phyloP scores from a whole-genome alignment of 257 asterid species.

The Penstemon eatonii region DNA sequence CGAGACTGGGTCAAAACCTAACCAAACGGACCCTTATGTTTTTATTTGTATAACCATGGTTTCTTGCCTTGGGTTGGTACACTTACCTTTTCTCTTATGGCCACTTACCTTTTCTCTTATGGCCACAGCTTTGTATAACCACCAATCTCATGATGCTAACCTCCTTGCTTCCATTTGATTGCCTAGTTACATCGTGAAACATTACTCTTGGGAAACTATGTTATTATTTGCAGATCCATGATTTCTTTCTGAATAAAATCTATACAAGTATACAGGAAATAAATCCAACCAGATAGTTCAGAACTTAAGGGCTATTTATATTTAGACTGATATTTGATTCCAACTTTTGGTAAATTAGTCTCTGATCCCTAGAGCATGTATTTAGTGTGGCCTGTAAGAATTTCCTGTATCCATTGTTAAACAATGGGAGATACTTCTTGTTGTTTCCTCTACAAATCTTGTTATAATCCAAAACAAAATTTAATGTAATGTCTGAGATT shows the following conservation, averaged over 20 bases:
- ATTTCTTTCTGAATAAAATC: not conserved
- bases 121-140: too few relatives aligned
- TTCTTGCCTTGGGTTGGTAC: too few relatives aligned
- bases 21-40: too few relatives aligned
- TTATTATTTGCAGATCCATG: not conserved
- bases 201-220: not conserved
- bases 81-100: too few relatives aligned
- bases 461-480: not conserved
- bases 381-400: not conserved
- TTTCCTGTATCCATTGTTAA: constrained; percentile 19
- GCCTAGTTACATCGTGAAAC: too few relatives aligned
- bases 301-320: constrained; percentile 9
- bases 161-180: too few relatives aligned
- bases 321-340: not conserved
- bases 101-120: too few relatives aligned
- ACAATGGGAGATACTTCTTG: not conserved
- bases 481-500: constrained; percentile 6
- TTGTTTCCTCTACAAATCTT: constrained; percentile 1
- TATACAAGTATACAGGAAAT: not conserved
- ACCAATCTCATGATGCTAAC: too few relatives aligned
- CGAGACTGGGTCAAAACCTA: too few relatives aligned
- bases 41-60: too few relatives aligned
- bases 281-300: not conserved
- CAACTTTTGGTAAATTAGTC: not conserved
- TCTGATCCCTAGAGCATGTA: not conserved